Evolutionary conservation across 768 basidiomycete species (phyloP).

Genomic region (Boletus tylopilopsis): DNA sequence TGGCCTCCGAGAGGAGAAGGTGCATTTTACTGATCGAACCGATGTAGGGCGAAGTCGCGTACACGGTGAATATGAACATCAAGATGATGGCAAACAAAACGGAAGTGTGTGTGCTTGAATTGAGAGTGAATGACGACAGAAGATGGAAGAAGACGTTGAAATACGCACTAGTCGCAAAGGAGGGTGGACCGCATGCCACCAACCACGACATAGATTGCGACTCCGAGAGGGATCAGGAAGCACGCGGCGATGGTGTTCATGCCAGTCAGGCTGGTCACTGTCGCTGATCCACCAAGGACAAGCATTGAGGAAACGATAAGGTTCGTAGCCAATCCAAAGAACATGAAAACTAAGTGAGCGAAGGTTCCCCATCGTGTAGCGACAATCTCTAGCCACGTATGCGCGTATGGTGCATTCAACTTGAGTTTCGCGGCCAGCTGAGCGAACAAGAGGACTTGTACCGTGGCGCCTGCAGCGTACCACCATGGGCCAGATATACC

Average conservation of each 20-base stretch:
- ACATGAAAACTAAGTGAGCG: slow-evolving; percentile 83
- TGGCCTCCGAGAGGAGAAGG: slow-evolving; percentile 61
- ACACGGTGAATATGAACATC: slow-evolving; percentile 73
- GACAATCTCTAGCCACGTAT: slow-evolving; percentile 88
- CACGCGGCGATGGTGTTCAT: slow-evolving; percentile 90
- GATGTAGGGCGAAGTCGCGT: slow-evolving; percentile 74
- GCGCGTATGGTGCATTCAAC: slow-evolving; percentile 82
- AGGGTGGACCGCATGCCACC: slow-evolving; percentile 86
- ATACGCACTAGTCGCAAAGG: slow-evolving; percentile 78
- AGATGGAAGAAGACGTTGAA: background rate
- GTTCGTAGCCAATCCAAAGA: slow-evolving; percentile 91
- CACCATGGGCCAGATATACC: slow-evolving; percentile 87
- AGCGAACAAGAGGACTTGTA: slow-evolving; percentile 89
- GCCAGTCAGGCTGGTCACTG: slow-evolving; percentile 83
- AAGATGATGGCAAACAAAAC: slow-evolving; percentile 88
- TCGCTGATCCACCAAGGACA: slow-evolving; percentile 78
- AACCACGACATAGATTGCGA: slow-evolving; percentile 83
- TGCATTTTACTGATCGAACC: slow-evolving; percentile 80
- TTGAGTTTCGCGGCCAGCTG: slow-evolving; percentile 90
- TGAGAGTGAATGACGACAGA: background rate
- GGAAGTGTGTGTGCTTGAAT: slow-evolving; percentile 72
- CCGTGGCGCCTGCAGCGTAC: slow-evolving; percentile 87
- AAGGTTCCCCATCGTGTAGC: slow-evolving; percentile 72
- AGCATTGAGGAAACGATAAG: slow-evolving; percentile 89
- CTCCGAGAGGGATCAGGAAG: slow-evolving; percentile 86